These are phyloP conservation scores for Volvox africanus DNA, from an alignment of 139 green algal genomes.

Conservation along the genomic window DNA sequence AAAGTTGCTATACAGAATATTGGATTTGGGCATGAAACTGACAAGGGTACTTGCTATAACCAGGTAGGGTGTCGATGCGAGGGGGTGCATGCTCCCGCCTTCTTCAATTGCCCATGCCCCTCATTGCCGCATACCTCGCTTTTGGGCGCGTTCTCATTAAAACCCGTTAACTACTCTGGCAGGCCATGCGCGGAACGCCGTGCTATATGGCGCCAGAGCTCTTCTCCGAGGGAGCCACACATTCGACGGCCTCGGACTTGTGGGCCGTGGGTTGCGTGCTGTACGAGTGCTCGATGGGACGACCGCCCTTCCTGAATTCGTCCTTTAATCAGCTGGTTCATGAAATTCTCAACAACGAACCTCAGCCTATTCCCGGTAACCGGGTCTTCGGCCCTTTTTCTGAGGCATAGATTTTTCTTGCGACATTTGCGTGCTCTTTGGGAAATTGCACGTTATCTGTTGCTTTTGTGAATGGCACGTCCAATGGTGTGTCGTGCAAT, in stretches of 20 bases:
- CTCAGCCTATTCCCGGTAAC: constrained; percentile 63
- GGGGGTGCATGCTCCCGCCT: no score
- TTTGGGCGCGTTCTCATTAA: neutral
- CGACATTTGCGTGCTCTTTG: no score
- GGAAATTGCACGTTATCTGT: no score
- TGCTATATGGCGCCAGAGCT: constrained; percentile 97
- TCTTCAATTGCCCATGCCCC: no score
- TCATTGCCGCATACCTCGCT: neutral
- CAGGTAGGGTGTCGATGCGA: no score
- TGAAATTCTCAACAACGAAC: constrained; percentile 79
- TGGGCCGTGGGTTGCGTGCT: constrained; percentile 95
- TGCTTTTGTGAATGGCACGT: no score
- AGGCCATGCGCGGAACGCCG: constrained; percentile 88
- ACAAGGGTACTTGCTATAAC: neutral
- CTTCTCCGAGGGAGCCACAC: constrained; percentile 83
- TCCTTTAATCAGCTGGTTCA: constrained; percentile 86
- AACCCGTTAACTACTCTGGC: neutral
- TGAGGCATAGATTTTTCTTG: no score
- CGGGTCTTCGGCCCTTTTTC: neutral
- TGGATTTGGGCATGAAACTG: neutral
- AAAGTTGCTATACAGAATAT: neutral
- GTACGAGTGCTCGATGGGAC: constrained; percentile 91
- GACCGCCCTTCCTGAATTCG: constrained; percentile 87
- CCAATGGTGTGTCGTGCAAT: no score
- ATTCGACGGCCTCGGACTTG: constrained; percentile 90